Base-by-base conservation (phyloP, 139 green algal genomes). In the Chlorella ohadii region DNA sequence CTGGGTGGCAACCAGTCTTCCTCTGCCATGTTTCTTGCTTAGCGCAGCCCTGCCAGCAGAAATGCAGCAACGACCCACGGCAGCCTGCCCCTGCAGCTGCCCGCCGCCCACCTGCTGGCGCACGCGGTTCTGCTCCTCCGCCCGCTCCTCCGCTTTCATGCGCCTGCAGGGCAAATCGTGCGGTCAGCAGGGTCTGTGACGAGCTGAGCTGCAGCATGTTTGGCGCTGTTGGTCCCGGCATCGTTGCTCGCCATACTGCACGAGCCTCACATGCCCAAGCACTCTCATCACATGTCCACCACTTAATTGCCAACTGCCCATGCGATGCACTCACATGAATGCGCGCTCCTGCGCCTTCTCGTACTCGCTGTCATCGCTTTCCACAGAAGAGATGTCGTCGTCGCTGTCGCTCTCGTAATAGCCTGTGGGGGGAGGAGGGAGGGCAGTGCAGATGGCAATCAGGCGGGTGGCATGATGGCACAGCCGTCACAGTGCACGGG, bases 91-190 rank as follows among this genome's bases (percentile, higher is more conserved):
- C 31, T 78, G 71, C 63, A 15, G 16, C 75, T 3, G 33, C 22
- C 0, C n/a, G 27, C 1, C n/a, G 12, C 66, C 33, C 67, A 84
- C 79, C 79, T 84, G 66, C 3, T 33, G 61, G 5, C 68, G 68
- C 17, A 85, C 56, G 38, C 80, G 68, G 55, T 79, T 25, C 70
- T 85, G 80, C 80, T 85, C 80, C 22, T 22, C 47, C 3, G 80
- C 68, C 2, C 80, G 80, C 70, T 79, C 68, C 70, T 85, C 68
- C 4, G 80, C 80, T 19, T 79, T 47, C 80, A 85, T 85, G 34
- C 55, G 70, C 76, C 76, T 82, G 76, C 76, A 61, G 51, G 47
- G 31, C 23, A 11, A 47, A 41, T n/a, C n/a, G n/a, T n/a, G n/a
- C n/a, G n/a, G n/a, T n/a, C n/a, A n/a, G n/a, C n/a, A n/a, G n/a